Conservation (phyloP, 1,284 basidiomycete genomes). For the Malassezia sympodialis region DNA sequence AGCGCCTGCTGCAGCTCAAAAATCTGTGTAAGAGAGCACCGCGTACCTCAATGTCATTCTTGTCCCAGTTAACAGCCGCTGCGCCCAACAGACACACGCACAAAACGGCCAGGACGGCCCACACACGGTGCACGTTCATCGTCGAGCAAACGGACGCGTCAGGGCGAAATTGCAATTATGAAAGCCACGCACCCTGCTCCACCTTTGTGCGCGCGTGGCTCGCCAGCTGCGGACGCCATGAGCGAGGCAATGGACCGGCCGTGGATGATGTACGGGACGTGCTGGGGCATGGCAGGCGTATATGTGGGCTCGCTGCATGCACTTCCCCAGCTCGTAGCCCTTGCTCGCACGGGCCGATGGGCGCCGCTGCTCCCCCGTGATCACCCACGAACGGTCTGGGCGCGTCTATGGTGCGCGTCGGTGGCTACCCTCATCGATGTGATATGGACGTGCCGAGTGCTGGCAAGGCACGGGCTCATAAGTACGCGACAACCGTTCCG, state of each 20-base stretch:
- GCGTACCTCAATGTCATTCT: slow-evolving; percentile 34
- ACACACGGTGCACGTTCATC: slow-evolving; percentile 12
- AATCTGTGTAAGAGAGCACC: slow-evolving; percentile 20
- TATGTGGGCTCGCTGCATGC: slow-evolving; percentile 18
- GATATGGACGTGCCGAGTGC: not conserved
- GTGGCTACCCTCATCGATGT: slow-evolving; percentile 16
- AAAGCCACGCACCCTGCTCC: not conserved
- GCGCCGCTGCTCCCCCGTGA: slow-evolving; percentile 11
- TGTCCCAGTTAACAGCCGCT: slow-evolving; percentile 26
- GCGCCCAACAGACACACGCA: slow-evolving; percentile 5
- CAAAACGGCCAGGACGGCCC: slow-evolving; percentile 4
- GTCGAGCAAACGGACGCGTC: not conserved
- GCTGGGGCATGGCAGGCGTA: not conserved
- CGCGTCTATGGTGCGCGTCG: slow-evolving; percentile 23
- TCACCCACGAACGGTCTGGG: slow-evolving; percentile 25
- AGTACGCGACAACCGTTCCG: not conserved
- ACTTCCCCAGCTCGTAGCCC: not conserved
- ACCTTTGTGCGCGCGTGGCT: not conserved
- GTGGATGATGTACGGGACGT: not conserved
- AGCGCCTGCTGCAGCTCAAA: slow-evolving; percentile 43
- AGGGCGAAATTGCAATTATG: not conserved
- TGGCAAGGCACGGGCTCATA: not conserved
- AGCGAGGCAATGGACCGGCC: not conserved
- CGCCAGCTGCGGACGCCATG: not conserved
- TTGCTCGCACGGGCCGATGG: not conserved